Percentiles rank a stretch among this genome's conserved stretches.
phyloP scores from a whole-genome alignment of 495 filamentous ascomycete species.

The Cercophora scortea region DNA sequence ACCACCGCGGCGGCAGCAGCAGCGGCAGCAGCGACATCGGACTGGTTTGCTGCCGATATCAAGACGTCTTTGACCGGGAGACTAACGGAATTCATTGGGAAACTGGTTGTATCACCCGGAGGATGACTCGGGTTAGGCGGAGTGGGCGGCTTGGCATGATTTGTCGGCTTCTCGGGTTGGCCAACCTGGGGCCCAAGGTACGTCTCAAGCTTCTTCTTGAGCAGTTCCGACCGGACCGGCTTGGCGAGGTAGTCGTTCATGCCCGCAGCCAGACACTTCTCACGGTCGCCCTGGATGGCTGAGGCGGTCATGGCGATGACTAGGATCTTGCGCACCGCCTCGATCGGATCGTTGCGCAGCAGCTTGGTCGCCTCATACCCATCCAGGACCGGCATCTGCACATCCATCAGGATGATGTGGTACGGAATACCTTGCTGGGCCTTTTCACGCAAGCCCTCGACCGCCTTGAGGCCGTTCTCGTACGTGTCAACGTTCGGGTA shows the following conservation, averaged over 20 bases:
- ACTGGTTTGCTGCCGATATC: no score
- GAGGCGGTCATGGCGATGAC: constrained; percentile 92
- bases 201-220: constrained; percentile 67
- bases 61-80: no score
- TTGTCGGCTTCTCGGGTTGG: neutral
- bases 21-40: neutral
- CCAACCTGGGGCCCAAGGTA: constrained; percentile 34
- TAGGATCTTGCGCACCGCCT: constrained; percentile 64
- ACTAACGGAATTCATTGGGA: neutral
- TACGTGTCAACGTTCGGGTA: constrained; percentile 74
- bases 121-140: neutral
- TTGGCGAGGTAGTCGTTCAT: constrained; percentile 97
- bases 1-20: neutral
- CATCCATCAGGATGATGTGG: constrained; percentile 86
- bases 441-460: constrained; percentile 71
- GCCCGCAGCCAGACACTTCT: constrained; percentile 84
- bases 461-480: constrained; percentile 75
- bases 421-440: constrained; percentile 62
- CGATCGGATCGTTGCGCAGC: constrained; percentile 65
- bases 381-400: constrained; percentile 89
- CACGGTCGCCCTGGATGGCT: constrained; percentile 83
- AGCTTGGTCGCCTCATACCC: constrained; percentile 87
- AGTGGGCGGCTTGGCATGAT: neutral
- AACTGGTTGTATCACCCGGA: neutral
- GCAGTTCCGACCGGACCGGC: constrained; percentile 66